Percentiles rank a stretch among this genome's conserved stretches.
Conservation (phyloP, 2,329 filamentous ascomycete species). For the Tolypocladium nubicola region DNA sequence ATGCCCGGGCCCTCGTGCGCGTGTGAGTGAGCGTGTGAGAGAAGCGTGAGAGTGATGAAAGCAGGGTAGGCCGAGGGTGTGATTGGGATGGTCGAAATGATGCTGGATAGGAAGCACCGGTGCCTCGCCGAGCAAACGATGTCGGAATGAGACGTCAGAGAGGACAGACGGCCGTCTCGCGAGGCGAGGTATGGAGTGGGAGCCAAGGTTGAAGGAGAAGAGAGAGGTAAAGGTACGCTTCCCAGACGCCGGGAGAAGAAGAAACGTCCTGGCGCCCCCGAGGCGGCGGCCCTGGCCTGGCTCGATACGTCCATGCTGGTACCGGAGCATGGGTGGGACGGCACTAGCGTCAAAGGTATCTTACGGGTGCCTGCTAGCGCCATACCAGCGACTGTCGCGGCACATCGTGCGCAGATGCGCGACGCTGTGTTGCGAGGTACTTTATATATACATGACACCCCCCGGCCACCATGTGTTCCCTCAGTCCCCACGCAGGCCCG, state of each 20-base stretch:
- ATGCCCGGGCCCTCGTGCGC: slow-evolving; percentile 12
- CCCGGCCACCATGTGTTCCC: slow-evolving; percentile 20
- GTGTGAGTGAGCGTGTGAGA: slow-evolving; percentile 9
- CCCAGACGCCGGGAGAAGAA: slow-evolving; percentile 25
- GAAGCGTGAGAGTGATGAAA: slow-evolving; percentile 8
- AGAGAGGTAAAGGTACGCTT: slow-evolving; percentile 15
- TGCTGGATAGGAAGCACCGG: not conserved
- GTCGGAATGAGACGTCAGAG: not conserved
- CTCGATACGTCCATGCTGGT: slow-evolving; percentile 21
- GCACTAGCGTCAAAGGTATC: slow-evolving; percentile 18
- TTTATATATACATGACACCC: slow-evolving; percentile 20
- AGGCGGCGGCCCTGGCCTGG: slow-evolving; percentile 25
- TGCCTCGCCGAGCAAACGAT: not conserved
- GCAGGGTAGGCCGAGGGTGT: not conserved
- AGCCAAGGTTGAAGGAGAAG: slow-evolving; percentile 23
- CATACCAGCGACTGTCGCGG: not conserved
- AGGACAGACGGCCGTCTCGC: slow-evolving; percentile 8
- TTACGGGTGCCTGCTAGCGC: slow-evolving; percentile 13
- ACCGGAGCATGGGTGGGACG: slow-evolving; percentile 25
- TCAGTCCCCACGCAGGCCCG: slow-evolving; percentile 24
- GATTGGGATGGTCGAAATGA: not conserved
- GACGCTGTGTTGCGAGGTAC: slow-evolving; percentile 11
- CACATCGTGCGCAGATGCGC: not conserved
- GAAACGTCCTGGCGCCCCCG: slow-evolving; percentile 26
- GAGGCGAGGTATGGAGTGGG: slow-evolving; percentile 16